phyloP scores from a whole-genome alignment of 441 rosid genomes.

The Eruca vesicaria region DNA sequence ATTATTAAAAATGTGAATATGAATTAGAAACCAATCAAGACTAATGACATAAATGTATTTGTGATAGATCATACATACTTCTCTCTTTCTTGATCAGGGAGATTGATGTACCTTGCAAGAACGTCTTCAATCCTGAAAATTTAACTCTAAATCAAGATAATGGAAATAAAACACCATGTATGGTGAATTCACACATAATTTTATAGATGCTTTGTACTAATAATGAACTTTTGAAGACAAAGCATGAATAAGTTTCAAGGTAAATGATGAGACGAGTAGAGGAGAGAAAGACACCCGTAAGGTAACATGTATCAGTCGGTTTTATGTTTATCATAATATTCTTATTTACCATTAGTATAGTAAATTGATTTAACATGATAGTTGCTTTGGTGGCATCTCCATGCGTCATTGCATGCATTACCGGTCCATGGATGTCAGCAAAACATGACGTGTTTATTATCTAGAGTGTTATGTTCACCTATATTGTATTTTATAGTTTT shows the following conservation, averaged over 20 bases:
- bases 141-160: not conserved
- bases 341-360: not conserved
- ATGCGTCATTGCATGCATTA: slow-evolving; percentile 12
- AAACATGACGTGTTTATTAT: not conserved
- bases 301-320: not conserved
- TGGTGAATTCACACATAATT: not conserved
- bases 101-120: slow-evolving; percentile 55
- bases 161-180: not conserved
- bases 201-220: not conserved
- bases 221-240: not conserved
- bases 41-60: not conserved
- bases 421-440: not conserved
- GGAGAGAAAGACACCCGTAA: not conserved
- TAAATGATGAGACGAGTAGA: not conserved
- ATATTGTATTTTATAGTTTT: not conserved
- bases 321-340: not conserved
- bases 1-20: not conserved
- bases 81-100: slow-evolving; percentile 67
- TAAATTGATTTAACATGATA: not conserved
- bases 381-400: not conserved
- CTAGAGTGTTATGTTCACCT: not conserved
- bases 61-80: slow-evolving; percentile 35
- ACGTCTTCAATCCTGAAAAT: slow-evolving; percentile 53
- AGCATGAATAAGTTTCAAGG: not conserved
- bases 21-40: not conserved